A percentile compares a stretch with the other conserved stretches of the same genome.
phyloP scores from a whole-genome alignment of 2,329 filamentous ascomycete species.

The Sclerotinia glacialis region DNA sequence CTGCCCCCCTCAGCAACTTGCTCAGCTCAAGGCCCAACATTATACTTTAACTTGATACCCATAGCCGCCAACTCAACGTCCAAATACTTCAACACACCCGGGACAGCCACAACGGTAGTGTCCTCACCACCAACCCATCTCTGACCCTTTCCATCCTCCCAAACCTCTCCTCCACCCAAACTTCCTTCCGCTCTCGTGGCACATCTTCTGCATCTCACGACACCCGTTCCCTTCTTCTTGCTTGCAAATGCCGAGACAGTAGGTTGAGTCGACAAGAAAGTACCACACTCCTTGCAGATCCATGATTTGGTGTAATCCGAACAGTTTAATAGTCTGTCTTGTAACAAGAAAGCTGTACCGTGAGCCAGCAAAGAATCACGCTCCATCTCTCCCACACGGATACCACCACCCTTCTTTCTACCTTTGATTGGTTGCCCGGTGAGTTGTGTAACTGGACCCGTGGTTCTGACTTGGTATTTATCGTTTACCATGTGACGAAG shows the following conservation, averaged over 20 bases:
- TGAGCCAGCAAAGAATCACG: conserved; percentile 92
- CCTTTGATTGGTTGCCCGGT: conserved; percentile 98
- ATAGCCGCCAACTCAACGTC: conserved; percentile 95
- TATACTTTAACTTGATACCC: conserved; percentile 93
- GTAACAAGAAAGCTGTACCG: conserved; percentile 89
- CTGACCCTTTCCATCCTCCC: conserved; percentile 86
- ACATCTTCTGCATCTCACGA: conserved; percentile 77
- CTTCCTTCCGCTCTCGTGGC: conserved; percentile 47
- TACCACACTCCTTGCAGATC: conserved; percentile 86
- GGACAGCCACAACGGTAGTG: conserved; percentile 87
- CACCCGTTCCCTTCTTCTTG: conserved; percentile 64
- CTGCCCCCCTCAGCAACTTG: not conserved
- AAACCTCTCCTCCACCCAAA: conserved; percentile 66
- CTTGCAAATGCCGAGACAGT: conserved; percentile 65
- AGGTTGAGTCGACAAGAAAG: conserved; percentile 83
- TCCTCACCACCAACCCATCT: conserved; percentile 87
- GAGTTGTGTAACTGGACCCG: conserved; percentile 82
- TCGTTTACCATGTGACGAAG: conserved; percentile 99
- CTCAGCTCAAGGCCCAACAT: conserved; percentile 51
- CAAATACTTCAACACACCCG: conserved; percentile 86
- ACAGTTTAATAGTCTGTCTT: conserved; percentile 95
- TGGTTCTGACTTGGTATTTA: conserved; percentile 97
- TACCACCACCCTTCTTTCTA: conserved; percentile 92
- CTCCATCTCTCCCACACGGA: conserved; percentile 99
- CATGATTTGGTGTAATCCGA: conserved; percentile 88